Evolutionary conservation across 495 filamentous ascomycete genomes (phyloP).

Genomic region (Penicillium canariense): DNA sequence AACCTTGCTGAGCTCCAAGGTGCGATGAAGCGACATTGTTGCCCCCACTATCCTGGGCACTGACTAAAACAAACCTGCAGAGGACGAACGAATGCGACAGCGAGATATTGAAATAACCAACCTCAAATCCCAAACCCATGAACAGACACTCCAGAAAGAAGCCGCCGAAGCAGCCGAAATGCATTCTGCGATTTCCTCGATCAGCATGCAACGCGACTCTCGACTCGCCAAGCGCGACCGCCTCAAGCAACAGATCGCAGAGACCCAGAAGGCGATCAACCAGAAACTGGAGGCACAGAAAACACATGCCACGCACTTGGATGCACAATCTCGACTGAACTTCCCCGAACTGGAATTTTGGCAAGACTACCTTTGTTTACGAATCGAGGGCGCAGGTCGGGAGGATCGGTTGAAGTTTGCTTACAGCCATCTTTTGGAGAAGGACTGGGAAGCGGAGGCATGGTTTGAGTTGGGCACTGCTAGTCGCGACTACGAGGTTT

Average conservation of each 20-base stretch:
- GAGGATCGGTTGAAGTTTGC: slow-evolving; percentile 88
- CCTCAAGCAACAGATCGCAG: slow-evolving; percentile 73
- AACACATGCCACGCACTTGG: slow-evolving; percentile 60
- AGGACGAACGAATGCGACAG: slow-evolving; percentile 85
- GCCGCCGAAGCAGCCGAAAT: slow-evolving; percentile 83
- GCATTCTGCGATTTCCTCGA: slow-evolving; percentile 71
- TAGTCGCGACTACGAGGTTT: slow-evolving; percentile 79
- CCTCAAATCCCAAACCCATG: slow-evolving; percentile 71
- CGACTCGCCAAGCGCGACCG: slow-evolving; percentile 69
- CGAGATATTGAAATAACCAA: slow-evolving; percentile 82
- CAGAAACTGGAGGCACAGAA: slow-evolving; percentile 61
- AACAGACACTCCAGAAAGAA: slow-evolving; percentile 81
- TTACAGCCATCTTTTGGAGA: slow-evolving; percentile 78
- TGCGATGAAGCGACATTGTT: slow-evolving; percentile 34
- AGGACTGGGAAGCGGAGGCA: slow-evolving; percentile 83
- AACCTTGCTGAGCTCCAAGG: slow-evolving; percentile 88
- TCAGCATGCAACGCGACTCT: slow-evolving; percentile 72
- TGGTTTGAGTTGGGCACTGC: slow-evolving; percentile 89
- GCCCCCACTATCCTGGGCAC: neutral
- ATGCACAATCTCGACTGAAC: slow-evolving; percentile 80
- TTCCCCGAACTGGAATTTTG: slow-evolving; percentile 92
- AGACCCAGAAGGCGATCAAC: slow-evolving; percentile 67
- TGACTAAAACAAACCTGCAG: slow-evolving; percentile 46
- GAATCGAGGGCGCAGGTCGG: slow-evolving; percentile 84
- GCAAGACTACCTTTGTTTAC: slow-evolving; percentile 83